A percentile compares a stretch with the other conserved stretches of the same genome.
Conservation (phyloP, 805 yeast species). For the Sugiyamaella marilandica region DNA sequence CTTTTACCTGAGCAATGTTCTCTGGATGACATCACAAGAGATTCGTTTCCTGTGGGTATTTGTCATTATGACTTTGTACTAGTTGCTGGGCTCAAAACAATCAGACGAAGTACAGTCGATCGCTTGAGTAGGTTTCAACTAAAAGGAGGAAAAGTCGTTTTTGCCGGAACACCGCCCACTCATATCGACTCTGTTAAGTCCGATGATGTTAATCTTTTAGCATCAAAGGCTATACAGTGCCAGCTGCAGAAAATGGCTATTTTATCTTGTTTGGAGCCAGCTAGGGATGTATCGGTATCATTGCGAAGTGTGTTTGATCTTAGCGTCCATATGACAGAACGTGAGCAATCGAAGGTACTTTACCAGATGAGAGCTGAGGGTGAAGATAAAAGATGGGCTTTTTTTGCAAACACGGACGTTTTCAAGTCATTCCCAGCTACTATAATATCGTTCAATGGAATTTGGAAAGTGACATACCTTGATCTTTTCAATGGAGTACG, state of each 20-base stretch:
- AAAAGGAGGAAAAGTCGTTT: conserved; percentile 3
- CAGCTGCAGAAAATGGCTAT: not conserved
- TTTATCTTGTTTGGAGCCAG: not conserved
- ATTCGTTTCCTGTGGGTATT: not conserved
- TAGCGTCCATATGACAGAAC: not conserved
- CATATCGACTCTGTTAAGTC: conserved; percentile 1
- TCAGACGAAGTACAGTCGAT: conserved; percentile 1
- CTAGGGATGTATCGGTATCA: not conserved
- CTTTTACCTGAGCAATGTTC: not conserved
- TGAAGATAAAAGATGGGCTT: conserved; percentile 2
- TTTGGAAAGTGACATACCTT: conserved; percentile 3
- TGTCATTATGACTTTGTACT: conserved; percentile 4
- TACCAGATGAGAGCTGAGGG: conserved; percentile 3
- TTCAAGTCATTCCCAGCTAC: not conserved
- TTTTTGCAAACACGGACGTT: conserved; percentile 1
- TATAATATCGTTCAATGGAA: conserved; percentile 1
- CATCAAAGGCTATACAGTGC: not conserved
- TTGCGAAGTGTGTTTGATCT: not conserved
- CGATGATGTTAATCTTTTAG: not conserved
- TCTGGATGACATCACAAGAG: not conserved
- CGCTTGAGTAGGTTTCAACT: not conserved
- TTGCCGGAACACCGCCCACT: conserved; percentile 3
- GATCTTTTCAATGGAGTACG: conserved; percentile 1
- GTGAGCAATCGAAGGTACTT: not conserved
- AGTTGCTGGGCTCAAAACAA: conserved; percentile 5